Conservation (phyloP, 306 rosid genomes). For the Gleditsia sinensis region DNA sequence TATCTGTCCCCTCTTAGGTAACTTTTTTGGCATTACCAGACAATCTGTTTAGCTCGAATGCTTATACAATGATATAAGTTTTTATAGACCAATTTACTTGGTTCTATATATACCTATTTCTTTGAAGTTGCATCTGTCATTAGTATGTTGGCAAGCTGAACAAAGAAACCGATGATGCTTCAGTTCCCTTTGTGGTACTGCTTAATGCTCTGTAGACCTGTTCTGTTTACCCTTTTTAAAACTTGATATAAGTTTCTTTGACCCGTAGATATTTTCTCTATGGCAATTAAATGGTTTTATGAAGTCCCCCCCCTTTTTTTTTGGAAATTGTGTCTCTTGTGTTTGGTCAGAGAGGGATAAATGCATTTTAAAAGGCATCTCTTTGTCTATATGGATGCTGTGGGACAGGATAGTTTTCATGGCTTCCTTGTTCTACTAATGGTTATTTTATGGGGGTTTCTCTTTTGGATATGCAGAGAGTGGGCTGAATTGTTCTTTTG, state of each 20-base stretch:
- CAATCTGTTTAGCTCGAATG: not conserved
- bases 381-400: not conserved
- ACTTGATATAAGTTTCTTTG: constrained; percentile 9
- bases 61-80: constrained; percentile 3
- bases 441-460: not conserved
- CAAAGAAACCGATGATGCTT: not conserved
- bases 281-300: constrained; percentile 11
- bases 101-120: not conserved
- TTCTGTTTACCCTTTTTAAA: not conserved
- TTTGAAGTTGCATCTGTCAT: constrained; percentile 17
- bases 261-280: constrained; percentile 6
- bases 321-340: not conserved
- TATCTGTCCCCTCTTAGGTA: not conserved
- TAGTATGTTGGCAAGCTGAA: constrained; percentile 11
- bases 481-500: not conserved
- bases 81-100: not conserved
- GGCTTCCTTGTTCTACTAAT: not conserved
- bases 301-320: not conserved
- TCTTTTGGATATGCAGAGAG: not conserved
- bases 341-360: not conserved
- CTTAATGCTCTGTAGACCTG: constrained; percentile 13
- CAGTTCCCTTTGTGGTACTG: not conserved
- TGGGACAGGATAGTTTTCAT: not conserved
- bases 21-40: not conserved
- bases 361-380: not conserved